Evolutionary conservation across 169 alveolate species (phyloP).

Genomic region (Plasmodium inui): DNA sequence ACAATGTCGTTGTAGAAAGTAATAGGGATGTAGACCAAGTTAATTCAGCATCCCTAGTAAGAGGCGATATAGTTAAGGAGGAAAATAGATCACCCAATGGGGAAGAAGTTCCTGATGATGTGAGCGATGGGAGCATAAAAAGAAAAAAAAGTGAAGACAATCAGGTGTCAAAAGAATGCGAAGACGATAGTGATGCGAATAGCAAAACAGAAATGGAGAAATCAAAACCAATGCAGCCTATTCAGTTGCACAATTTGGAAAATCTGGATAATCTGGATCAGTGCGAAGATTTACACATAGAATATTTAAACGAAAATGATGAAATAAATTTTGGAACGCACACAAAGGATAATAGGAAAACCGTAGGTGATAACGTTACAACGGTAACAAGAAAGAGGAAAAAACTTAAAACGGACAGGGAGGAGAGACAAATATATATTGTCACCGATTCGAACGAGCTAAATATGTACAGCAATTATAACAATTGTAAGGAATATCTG

Average conservation of each 20-base stretch:
- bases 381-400: not conserved
- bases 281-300: constrained; percentile 73
- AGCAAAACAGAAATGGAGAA: not conserved
- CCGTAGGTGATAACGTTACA: not conserved
- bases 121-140: constrained; percentile 7
- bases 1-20: not conserved
- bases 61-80: not conserved
- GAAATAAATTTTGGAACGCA: constrained; percentile 36
- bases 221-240: not conserved
- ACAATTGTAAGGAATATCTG: constrained; percentile 28
- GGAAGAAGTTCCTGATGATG: not conserved
- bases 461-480: constrained; percentile 69
- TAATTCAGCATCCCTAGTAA: not conserved
- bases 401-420: not conserved
- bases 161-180: constrained; percentile 1
- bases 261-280: constrained; percentile 41
- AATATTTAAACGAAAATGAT: constrained; percentile 52
- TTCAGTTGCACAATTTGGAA: not conserved
- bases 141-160: constrained; percentile 14
- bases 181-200: not conserved
- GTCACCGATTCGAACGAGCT: constrained; percentile 41
- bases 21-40: not conserved
- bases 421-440: constrained; percentile 57
- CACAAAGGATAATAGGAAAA: not conserved
- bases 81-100: not conserved